phyloP scores from a whole-genome alignment of 1,139 yeast genomes.

The Scheffersomyces lignicola region DNA sequence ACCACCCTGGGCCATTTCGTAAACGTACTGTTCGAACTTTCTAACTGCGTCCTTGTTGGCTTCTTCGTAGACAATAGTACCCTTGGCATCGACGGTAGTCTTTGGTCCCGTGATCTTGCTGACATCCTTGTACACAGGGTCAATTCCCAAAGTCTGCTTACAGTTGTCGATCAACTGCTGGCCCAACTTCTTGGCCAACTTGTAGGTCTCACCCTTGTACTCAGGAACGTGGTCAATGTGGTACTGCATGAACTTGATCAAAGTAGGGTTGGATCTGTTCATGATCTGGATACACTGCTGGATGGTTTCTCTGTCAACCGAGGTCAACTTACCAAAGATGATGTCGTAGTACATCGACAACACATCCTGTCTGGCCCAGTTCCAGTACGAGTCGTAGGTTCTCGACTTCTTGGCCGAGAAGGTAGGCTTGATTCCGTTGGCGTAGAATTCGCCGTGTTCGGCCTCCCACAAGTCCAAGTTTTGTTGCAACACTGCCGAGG shows the following conservation, averaged over 20 bases:
- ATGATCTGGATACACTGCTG: constrained; percentile 94
- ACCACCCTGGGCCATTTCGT: constrained; percentile 97
- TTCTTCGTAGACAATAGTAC: constrained; percentile 82
- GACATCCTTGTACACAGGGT: constrained; percentile 95
- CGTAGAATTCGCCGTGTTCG: constrained; percentile 95
- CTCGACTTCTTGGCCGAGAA: constrained; percentile 93
- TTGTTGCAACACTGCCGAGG: constrained; percentile 76
- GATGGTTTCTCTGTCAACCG: constrained; percentile 93
- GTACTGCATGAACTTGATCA: constrained; percentile 95
- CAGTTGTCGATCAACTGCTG: constrained; percentile 94
- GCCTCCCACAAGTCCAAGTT: constrained; percentile 91
- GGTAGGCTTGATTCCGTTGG: constrained; percentile 86
- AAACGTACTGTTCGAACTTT: constrained; percentile 92
- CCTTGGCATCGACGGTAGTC: constrained; percentile 84
- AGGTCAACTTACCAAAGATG: constrained; percentile 86
- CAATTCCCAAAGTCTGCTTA: constrained; percentile 75
- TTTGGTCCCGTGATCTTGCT: constrained; percentile 93
- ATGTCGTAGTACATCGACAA: constrained; percentile 92
- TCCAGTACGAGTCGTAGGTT: constrained; percentile 97
- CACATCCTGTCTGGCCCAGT: constrained; percentile 99
- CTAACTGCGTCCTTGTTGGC: constrained; percentile 87
- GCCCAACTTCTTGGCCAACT: constrained; percentile 86
- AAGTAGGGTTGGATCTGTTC: constrained; percentile 94
- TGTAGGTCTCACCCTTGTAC: constrained; percentile 83
- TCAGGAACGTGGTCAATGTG: constrained; percentile 92